Evolutionary conservation across 352 stramenopile species (phyloP).

Genomic region (Phytopythium oedochilum): DNA sequence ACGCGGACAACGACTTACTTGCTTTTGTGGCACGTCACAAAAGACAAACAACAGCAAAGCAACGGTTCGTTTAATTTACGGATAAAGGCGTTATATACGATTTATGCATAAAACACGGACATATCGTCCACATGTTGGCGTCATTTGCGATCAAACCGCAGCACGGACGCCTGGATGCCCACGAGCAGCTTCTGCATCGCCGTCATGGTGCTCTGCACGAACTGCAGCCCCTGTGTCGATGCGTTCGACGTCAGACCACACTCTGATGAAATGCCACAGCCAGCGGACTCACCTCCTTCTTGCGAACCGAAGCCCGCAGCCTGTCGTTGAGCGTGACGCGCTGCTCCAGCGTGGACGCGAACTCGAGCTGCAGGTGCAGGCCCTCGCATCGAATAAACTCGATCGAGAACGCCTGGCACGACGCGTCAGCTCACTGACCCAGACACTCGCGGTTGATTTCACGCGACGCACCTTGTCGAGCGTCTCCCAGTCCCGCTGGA

Average conservation of each 20-base stretch:
- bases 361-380: slow-evolving; percentile 30
- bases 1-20: neutral
- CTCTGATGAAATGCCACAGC: neutral
- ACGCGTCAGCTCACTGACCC: neutral
- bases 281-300: slow-evolving; percentile 27
- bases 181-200: slow-evolving; percentile 42
- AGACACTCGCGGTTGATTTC: neutral
- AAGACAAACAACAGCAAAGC: too few species aligned
- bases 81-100: too few species aligned
- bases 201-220: slow-evolving; percentile 38
- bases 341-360: slow-evolving; percentile 9
- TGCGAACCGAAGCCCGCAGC: slow-evolving; percentile 15
- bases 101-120: too few species aligned
- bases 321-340: slow-evolving; percentile 15
- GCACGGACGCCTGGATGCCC: slow-evolving; percentile 32
- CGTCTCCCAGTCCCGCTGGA: slow-evolving; percentile 50
- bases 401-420: slow-evolving; percentile 37
- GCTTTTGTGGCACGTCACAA: neutral
- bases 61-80: too few species aligned
- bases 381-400: slow-evolving; percentile 45
- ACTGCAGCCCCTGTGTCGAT: slow-evolving; percentile 22
- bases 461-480: slow-evolving; percentile 51
- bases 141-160: slow-evolving; percentile 36
- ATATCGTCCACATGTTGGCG: too few species aligned
- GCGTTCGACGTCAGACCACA: neutral